A percentile compares a stretch with the other conserved stretches of the same genome.
Conservation (phyloP, 1,284 basidiomycete genomes). For the Moniliella sp. region DNA sequence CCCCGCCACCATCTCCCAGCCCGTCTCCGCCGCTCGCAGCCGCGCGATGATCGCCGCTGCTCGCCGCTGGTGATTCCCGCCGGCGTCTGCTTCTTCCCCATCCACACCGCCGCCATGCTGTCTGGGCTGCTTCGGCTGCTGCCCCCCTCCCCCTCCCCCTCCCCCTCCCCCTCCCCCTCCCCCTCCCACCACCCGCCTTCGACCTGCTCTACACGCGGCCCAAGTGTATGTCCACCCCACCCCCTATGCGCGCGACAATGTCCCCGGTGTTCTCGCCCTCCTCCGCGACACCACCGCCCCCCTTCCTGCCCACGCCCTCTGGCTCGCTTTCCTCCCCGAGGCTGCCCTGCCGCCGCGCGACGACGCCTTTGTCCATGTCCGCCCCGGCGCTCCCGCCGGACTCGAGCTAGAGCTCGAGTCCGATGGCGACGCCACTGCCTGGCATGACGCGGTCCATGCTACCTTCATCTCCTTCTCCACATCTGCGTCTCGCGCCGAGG, state of each 20-base stretch:
- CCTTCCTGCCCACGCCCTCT: no score
- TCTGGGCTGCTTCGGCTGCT: no score
- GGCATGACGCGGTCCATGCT: not conserved
- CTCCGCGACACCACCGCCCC: no score
- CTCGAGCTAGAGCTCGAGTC: not conserved
- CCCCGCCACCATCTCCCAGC: no score
- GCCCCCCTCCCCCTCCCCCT: no score
- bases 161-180: no score
- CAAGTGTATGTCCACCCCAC: slow-evolving; percentile 49
- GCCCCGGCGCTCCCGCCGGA: not conserved
- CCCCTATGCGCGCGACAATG: slow-evolving; percentile 69
- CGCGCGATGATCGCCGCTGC: no score
- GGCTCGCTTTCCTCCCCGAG: not conserved
- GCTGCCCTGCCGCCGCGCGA: not conserved
- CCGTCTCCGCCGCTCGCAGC: no score
- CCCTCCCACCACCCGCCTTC: no score
- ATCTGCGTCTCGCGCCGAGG: not conserved
- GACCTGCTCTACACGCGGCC: slow-evolving; percentile 2
- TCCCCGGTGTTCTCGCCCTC: slow-evolving; percentile 52
- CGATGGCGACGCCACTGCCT: not conserved
- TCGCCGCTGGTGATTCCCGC: no score
- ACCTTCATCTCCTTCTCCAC: not conserved
- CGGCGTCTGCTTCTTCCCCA: no score
- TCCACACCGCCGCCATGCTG: no score
- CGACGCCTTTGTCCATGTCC: not conserved